A percentile compares a stretch with the other conserved stretches of the same genome.
Conservation (phyloP, 1,284 basidiomycete genomes). For the Papiliotrema flavescens region DNA sequence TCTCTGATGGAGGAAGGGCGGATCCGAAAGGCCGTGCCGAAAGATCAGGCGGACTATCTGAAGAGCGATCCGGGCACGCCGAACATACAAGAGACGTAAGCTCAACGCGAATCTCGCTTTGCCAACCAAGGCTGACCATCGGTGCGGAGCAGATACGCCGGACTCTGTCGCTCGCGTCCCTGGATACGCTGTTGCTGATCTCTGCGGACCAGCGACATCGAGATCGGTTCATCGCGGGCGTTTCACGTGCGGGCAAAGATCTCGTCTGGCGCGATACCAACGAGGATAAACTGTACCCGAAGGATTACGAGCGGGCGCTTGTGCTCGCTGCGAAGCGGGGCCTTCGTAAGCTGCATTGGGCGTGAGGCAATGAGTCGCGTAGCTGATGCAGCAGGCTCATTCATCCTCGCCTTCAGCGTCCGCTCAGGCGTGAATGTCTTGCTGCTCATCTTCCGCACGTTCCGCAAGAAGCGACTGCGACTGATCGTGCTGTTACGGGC, state of each 20-base stretch:
- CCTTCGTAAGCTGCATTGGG: constrained; percentile 63
- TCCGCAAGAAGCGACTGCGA: constrained; percentile 55
- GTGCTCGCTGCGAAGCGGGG: constrained; percentile 69
- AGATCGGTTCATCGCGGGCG: constrained; percentile 33
- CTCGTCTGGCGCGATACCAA: constrained; percentile 79
- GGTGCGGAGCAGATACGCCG: constrained; percentile 48
- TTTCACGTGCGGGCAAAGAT: constrained; percentile 31
- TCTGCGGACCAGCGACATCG: constrained; percentile 31
- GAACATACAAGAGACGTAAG: constrained; percentile 47
- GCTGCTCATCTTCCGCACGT: constrained; percentile 64
- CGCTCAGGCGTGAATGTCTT: constrained; percentile 76
- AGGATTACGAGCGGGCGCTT: constrained; percentile 64
- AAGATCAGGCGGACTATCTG: constrained; percentile 31
- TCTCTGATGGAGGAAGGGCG: constrained; percentile 7
- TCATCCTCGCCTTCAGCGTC: constrained; percentile 69
- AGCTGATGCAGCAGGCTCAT: constrained; percentile 60
- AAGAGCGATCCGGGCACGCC: constrained; percentile 44
- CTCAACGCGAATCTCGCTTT: background rate
- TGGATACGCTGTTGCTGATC: constrained; percentile 40
- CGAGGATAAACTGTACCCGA: constrained; percentile 67
- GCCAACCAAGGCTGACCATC: constrained; percentile 1
- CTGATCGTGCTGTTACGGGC: constrained; percentile 66
- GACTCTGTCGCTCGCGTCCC: constrained; percentile 47
- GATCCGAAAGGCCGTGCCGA: constrained; percentile 21
- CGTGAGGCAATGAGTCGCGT: background rate